A percentile compares a stretch with the other conserved stretches of the same genome.
phyloP scores from a whole-genome alignment of 805 yeast species.

The Wickerhamomyces hampshirensis region DNA sequence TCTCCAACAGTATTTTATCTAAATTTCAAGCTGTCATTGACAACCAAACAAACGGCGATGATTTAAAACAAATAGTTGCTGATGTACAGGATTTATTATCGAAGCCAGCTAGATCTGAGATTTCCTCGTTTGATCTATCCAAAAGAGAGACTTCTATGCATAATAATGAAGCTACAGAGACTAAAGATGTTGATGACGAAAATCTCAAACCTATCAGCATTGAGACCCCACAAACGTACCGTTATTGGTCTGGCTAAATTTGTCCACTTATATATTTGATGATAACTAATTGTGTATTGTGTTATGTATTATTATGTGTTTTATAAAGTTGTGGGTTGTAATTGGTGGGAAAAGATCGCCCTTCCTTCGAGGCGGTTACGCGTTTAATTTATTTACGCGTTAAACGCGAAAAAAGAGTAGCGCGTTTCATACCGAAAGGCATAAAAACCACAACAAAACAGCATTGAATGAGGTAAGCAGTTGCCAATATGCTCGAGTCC shows the following conservation, averaged over 20 bases:
- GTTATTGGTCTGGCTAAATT: conserved; percentile 55
- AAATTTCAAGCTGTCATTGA: conserved; percentile 39
- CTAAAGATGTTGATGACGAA: conserved; percentile 27
- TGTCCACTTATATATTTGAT: neutral
- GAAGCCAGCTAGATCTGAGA: conserved; percentile 27
- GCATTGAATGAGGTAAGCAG: no score
- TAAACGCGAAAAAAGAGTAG: no score
- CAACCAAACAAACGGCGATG: conserved; percentile 17
- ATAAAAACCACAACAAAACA: no score
- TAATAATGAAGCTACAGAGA: conserved; percentile 13
- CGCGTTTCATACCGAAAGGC: no score
- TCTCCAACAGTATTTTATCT: conserved; percentile 44
- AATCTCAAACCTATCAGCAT: conserved; percentile 51
- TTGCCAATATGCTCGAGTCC: no score
- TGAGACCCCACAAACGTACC: conserved; percentile 57
- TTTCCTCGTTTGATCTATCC: conserved; percentile 23
- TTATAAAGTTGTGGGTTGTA: no score
- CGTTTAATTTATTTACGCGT: neutral
- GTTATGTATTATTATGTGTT: no score
- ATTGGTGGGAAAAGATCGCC: no score
- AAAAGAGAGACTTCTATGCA: conserved; percentile 15
- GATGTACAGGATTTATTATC: conserved; percentile 25
- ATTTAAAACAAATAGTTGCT: conserved; percentile 10
- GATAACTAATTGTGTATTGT: neutral
- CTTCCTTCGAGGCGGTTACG: no score